Base-by-base conservation (phyloP, 352 stramenopile species). In the Blastocystis sp. region DNA sequence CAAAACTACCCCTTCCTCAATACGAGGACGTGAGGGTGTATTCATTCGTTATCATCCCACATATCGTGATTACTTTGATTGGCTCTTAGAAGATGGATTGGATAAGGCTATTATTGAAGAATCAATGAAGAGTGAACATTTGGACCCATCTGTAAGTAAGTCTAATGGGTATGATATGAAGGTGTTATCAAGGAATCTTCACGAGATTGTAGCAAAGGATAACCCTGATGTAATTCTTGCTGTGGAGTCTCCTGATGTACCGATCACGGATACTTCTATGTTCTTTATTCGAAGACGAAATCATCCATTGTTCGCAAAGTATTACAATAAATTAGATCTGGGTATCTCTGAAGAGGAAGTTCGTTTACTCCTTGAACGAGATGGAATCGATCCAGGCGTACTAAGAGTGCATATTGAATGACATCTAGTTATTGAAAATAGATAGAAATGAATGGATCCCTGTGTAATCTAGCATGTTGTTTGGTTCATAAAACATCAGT, bases 401-500 rank as follows among this genome's bases (percentile, higher is more conserved):
- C 19, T 24, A 48, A 1, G 27, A 54, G 33, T 30, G 22, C 1
- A 33, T 37, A 27, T 48, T 27, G 30, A 22, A 44, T 76, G 33
- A 76, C 6, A 33, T n/a, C 2, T 76, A 76, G 64, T 30, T 54
- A 24, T 27, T 76, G 64, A 48, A 76, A 44, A 15, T 27, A 33
- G 64, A 76, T 76, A 24, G 42, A 19, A 76, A 76, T 44, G 64
- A 76, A 44, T 76, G 64, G 64, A 76, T 76, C 4, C 27, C 22
- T 54, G 1, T 76, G 64, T 76, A 22, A 51, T 37, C n/a, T n/a
- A n/a, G n/a, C 22, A 44, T 70, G n/a, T 2, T 37, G 30, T 44
- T n/a, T 76, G 30, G 15, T 76, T 19, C 9, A 27, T 19, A 44
- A 30, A 73, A 33, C 15, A 73, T 48, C n/a, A 73, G 2, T 64